A percentile compares a stretch with the other conserved stretches of the same genome.
phyloP scores from a whole-genome alignment of 768 basidiomycete genomes.

The Lactifluus echinatus region DNA sequence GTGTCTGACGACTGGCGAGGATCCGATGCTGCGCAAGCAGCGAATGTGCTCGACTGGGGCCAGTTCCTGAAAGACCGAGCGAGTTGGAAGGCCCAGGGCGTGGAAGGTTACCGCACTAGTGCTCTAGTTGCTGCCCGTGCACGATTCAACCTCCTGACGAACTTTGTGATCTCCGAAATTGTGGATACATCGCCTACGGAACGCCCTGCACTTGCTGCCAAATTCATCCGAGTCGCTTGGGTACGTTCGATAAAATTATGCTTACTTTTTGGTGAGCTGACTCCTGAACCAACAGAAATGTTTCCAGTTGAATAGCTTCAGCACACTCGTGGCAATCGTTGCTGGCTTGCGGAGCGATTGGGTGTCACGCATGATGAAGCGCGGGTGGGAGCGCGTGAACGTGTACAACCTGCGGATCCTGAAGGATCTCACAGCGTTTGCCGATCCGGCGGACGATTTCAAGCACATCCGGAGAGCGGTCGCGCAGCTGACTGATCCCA shows the following conservation, averaged over 20 bases:
- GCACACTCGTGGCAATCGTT: constrained; percentile 71
- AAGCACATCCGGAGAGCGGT: constrained; percentile 61
- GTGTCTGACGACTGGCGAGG: constrained; percentile 63
- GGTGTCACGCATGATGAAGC: constrained; percentile 54
- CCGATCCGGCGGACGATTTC: constrained; percentile 59
- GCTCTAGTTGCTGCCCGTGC: constrained; percentile 68
- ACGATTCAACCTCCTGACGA: constrained; percentile 77
- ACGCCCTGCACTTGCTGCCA: constrained; percentile 55
- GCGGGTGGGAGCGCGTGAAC: constrained; percentile 58
- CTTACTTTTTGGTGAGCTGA: not conserved
- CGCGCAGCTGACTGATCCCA: constrained; percentile 55
- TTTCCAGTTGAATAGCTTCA: constrained; percentile 69
- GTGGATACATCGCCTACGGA: constrained; percentile 62
- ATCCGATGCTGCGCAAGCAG: constrained; percentile 38
- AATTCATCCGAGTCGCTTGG: constrained; percentile 82
- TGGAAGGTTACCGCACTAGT: constrained; percentile 52
- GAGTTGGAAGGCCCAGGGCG: constrained; percentile 54
- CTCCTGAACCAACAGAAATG: constrained; percentile 48
- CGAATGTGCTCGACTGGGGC: constrained; percentile 75
- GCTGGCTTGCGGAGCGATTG: constrained; percentile 63
- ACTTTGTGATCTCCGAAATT: constrained; percentile 76
- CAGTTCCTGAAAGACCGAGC: constrained; percentile 71
- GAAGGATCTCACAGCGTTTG: constrained; percentile 60
- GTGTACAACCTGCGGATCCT: constrained; percentile 67
- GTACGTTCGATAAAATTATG: constrained; percentile 35